Evolutionary conservation across 192 early-diverging fungal species (phyloP).

Genomic region (Linderina pennispora): DNA sequence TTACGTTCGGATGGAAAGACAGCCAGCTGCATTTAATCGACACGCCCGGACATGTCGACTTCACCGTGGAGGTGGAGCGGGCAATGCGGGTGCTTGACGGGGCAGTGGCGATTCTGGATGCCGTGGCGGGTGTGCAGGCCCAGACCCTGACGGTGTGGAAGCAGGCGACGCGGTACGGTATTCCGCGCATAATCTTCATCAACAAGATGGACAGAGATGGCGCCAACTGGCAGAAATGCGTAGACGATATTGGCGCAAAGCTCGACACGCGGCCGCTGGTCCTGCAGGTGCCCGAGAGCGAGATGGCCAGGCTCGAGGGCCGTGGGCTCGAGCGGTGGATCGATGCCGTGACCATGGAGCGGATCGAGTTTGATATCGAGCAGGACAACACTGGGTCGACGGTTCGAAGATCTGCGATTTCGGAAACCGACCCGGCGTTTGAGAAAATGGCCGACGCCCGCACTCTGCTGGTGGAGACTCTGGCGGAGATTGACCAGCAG

Average conservation of each 20-base stretch:
- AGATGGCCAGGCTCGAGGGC: constrained; percentile 7
- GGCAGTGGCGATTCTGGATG: constrained; percentile 88
- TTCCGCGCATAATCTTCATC: constrained; percentile 84
- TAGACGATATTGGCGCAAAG: constrained; percentile 49
- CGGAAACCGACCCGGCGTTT: constrained; percentile 9
- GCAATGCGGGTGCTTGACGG: constrained; percentile 90
- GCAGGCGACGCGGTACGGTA: constrained; percentile 75
- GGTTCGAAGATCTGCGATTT: constrained; percentile 4
- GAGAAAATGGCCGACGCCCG: constrained; percentile 53
- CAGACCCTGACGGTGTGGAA: constrained; percentile 95
- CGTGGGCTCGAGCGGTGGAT: constrained; percentile 57
- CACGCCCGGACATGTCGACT: constrained; percentile 95
- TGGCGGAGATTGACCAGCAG: constrained; percentile 75
- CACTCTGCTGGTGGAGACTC: constrained; percentile 67
- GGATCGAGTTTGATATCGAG: constrained; percentile 8
- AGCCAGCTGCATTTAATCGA: constrained; percentile 90
- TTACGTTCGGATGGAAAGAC: constrained; percentile 71
- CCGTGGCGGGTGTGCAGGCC: constrained; percentile 93
- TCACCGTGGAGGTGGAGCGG: constrained; percentile 93
- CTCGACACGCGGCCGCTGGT: constrained; percentile 61
- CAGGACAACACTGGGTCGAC: constrained; percentile 17
- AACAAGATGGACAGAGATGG: constrained; percentile 97
- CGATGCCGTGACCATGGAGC: constrained; percentile 69
- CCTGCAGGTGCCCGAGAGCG: constrained; percentile 59
- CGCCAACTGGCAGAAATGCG: constrained; percentile 17